Evolutionary conservation across 345 rosid species (phyloP).

Genomic region (Eucalyptus polybractea): DNA sequence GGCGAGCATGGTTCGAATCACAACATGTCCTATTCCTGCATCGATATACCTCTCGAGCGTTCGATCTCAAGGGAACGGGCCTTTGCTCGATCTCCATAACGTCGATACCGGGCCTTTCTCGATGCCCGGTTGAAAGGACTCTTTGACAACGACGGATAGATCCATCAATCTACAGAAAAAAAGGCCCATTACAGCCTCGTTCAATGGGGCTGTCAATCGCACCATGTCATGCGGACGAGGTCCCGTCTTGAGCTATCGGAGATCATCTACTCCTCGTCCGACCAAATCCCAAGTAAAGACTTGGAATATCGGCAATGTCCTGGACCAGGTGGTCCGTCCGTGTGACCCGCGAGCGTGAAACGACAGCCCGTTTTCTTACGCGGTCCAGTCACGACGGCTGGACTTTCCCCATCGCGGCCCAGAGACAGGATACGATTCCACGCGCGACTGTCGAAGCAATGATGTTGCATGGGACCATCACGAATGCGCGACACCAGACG

Average conservation of each 20-base stretch:
- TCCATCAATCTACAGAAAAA: neutral
- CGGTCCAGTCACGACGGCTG: neutral
- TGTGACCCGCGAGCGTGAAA: neutral
- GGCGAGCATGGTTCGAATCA: neutral
- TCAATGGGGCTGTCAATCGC: neutral
- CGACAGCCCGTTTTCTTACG: neutral
- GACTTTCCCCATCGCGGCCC: neutral
- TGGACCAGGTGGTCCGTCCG: neutral
- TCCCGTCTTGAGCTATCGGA: neutral
- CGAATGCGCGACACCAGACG: neutral
- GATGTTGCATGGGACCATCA: neutral
- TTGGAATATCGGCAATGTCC: neutral
- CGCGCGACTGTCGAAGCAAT: neutral
- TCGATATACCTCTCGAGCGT: neutral
- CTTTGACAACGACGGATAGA: neutral
- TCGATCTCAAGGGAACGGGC: neutral
- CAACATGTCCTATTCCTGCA: neutral
- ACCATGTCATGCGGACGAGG: neutral
- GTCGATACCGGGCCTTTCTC: neutral
- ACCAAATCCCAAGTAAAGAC: neutral
- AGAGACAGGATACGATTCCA: neutral
- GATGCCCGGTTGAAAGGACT: neutral
- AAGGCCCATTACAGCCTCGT: neutral
- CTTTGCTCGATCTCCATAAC: neutral
- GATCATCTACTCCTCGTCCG: neutral